Conservation (phyloP, 2,329 filamentous ascomycete genomes). For the Leptographium wingfieldii region DNA sequence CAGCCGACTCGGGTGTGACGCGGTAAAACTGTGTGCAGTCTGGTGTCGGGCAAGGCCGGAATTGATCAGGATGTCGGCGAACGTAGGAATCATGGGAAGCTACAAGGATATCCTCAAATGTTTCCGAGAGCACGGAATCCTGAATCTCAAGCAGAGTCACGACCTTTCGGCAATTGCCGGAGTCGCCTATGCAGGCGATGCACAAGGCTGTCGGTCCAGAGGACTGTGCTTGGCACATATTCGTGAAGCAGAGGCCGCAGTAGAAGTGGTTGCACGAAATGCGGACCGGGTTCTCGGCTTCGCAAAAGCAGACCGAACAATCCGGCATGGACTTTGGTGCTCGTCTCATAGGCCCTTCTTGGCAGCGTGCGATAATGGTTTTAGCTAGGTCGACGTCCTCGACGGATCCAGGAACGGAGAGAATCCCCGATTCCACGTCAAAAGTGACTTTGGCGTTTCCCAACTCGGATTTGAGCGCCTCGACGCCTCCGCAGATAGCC, state of each 20-base stretch:
- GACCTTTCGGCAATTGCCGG: constrained; percentile 12
- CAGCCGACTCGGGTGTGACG: not conserved
- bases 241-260: constrained; percentile 28
- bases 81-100: constrained; percentile 24
- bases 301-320: constrained; percentile 24
- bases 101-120: constrained; percentile 25
- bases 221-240: constrained; percentile 14
- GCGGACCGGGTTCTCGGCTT: constrained; percentile 22
- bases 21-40: constrained; percentile 32
- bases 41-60: constrained; percentile 29
- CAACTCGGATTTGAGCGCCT: not conserved
- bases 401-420: not conserved
- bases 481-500: not conserved
- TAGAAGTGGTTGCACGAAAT: constrained; percentile 28
- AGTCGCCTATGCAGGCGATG: constrained; percentile 7
- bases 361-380: not conserved
- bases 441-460: not conserved
- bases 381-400: not conserved
- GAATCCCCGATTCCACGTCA: not conserved
- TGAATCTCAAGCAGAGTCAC: constrained; percentile 18
- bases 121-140: constrained; percentile 17
- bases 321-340: not conserved
- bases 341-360: not conserved
- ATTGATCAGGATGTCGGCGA: constrained; percentile 16
- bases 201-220: constrained; percentile 1